Conservation (phyloP, 2,329 filamentous ascomycete genomes). For the Nigrospora osmanthi region DNA sequence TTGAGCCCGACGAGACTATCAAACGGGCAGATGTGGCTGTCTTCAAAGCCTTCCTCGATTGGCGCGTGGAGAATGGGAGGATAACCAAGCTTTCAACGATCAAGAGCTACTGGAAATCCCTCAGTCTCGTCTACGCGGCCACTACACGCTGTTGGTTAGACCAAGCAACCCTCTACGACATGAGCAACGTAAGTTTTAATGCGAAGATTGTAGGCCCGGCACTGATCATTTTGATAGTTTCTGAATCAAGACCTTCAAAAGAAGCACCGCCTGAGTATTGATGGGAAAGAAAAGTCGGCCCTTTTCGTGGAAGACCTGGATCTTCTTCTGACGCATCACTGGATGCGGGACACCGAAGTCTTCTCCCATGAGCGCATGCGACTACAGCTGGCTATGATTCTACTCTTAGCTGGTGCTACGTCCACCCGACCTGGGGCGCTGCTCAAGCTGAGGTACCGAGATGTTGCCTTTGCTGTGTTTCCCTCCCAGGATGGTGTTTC, state of each 20-base stretch:
- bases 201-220: not conserved
- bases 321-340: constrained; percentile 12
- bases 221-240: constrained; percentile 9
- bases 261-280: constrained; percentile 10
- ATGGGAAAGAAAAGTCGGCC: constrained; percentile 12
- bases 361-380: constrained; percentile 15
- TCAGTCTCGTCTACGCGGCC: constrained; percentile 12
- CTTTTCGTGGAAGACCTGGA: constrained; percentile 15
- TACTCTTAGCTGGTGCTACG: constrained; percentile 13
- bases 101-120: constrained; percentile 10
- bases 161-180: constrained; percentile 10
- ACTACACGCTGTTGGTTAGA: constrained; percentile 6
- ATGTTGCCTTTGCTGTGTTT: constrained; percentile 17
- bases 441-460: constrained; percentile 14
- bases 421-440: constrained; percentile 13
- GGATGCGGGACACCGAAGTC: constrained; percentile 11
- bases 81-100: constrained; percentile 11
- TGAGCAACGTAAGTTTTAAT: constrained; percentile 9
- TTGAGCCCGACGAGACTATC: no score
- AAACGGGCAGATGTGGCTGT: constrained; percentile 3
- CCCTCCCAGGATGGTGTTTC: constrained; percentile 7
- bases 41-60: constrained; percentile 14
- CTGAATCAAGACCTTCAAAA: constrained; percentile 7
- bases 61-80: constrained; percentile 9
- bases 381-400: constrained; percentile 11